Base-by-base conservation (phyloP, 2,329 filamentous ascomycete genomes). In the Knufia petricola region DNA sequence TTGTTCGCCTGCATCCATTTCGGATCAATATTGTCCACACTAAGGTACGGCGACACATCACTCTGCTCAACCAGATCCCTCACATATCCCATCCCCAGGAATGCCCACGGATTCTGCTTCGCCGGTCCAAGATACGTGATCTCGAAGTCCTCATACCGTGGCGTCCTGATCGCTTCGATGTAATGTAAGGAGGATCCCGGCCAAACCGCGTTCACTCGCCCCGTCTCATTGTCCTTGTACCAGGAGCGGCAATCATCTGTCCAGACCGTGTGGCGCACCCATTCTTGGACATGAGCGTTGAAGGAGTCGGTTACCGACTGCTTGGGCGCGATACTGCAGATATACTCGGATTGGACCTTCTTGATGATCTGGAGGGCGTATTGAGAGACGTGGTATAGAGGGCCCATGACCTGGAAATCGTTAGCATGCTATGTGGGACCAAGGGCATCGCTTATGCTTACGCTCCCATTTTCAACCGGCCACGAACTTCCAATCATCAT, bases 161-260 rank as follows among this genome's bases (percentile, higher is more conserved):
- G 67, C 4, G 60, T 54, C 37, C 64, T 60, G 50, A 71, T 67
- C 1, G 64, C 55, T 48, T 71, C 63, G 28, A 66, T 62, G 51
- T 75, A 76, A 47, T 76, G 73, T 36, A 76, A 65, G 0, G 67
- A 71, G 2, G 65, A 69, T 2, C 74, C 75, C 0, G 74, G 73
- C 67, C 69, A 77, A 1, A 77, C 62, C 2, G 72, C 69, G 59
- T 61, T 64, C 36, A 72, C 68, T 4, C 68, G 61, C n/a, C 68
- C 60, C 57, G 43, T 60, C 50, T 50, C 37, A 1, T 51, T 51
- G 26, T 52, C 49, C 69, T 69, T 59, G 48, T 72, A 73, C 68
- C 69, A 72, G 9, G 57, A 60, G 10, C 69, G 63, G 48, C 71
- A 73, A 4, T 66, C 61, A 20, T 67, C 64, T 49, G 68, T 71